Conservation (phyloP, 2,329 filamentous ascomycete species). For the Trichoderma afroharzianum region DNA sequence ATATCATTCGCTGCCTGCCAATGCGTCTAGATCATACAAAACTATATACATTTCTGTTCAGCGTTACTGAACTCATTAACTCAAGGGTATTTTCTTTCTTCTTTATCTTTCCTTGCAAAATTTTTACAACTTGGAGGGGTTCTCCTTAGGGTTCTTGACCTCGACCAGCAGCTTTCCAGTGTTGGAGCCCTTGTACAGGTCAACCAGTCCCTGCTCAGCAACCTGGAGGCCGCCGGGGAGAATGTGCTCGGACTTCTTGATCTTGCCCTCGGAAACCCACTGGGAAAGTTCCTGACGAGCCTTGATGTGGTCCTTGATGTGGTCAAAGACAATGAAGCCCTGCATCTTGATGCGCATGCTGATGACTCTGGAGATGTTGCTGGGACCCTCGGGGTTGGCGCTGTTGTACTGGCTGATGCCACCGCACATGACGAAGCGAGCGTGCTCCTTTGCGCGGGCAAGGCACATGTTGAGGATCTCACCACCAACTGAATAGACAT, state of each 20-base stretch:
- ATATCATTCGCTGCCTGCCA: not conserved
- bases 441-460: conserved; percentile 55
- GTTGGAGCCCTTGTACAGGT: conserved; percentile 66
- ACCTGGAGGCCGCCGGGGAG: conserved; percentile 63
- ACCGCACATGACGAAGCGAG: conserved; percentile 70
- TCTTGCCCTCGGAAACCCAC: conserved; percentile 69
- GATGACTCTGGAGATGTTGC: conserved; percentile 51
- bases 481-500: conserved; percentile 52
- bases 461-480: conserved; percentile 67
- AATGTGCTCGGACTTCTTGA: conserved; percentile 69
- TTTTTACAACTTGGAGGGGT: conserved; percentile 24
- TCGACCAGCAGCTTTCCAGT: conserved; percentile 63
- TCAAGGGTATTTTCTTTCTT: not conserved
- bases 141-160: conserved; percentile 38
- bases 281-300: conserved; percentile 59
- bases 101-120: not conserved
- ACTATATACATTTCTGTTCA: conserved; percentile 8
- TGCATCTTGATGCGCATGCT: conserved; percentile 59
- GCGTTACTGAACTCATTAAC: not conserved
- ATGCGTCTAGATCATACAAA: not conserved
- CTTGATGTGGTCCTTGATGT: conserved; percentile 50
- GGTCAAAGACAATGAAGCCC: conserved; percentile 74
- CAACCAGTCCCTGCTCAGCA: conserved; percentile 60
- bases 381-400: conserved; percentile 51
- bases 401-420: conserved; percentile 67